Evolutionary conservation across 768 basidiomycete genomes (phyloP).

Genomic region (Leccinellum rugosiceps): DNA sequence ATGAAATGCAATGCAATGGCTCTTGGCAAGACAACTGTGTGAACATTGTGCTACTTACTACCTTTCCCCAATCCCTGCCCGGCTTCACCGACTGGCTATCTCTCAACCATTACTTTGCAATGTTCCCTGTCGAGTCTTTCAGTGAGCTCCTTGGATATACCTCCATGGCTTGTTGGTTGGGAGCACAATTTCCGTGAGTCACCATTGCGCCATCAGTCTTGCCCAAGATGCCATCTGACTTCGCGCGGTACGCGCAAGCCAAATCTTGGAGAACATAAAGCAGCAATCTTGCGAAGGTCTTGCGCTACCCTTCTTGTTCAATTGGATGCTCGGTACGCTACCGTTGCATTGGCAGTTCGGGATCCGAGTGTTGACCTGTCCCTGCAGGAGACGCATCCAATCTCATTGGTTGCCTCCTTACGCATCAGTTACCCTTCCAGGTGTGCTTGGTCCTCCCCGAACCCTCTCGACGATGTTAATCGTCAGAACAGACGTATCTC

Average conservation of each 20-base stretch:
- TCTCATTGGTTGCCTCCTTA: slow-evolving; percentile 86
- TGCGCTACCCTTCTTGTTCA: slow-evolving; percentile 87
- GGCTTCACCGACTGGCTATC: background rate
- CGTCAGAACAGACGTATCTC: slow-evolving; percentile 66
- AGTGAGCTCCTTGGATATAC: slow-evolving; percentile 68
- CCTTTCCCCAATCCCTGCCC: background rate
- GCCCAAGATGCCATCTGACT: slow-evolving; percentile 10
- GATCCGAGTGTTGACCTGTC: slow-evolving; percentile 2
- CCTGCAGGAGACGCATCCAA: slow-evolving; percentile 85
- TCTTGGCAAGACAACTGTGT: slow-evolving; percentile 6
- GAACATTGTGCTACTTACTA: background rate
- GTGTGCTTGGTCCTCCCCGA: slow-evolving; percentile 40
- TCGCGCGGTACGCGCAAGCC: slow-evolving; percentile 42
- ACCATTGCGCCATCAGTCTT: slow-evolving; percentile 1
- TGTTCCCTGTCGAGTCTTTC: slow-evolving; percentile 28
- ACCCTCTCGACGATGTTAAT: slow-evolving; percentile 4
- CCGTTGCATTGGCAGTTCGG: slow-evolving; percentile 1
- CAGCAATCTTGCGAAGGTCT: slow-evolving; percentile 84
- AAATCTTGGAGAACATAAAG: slow-evolving; percentile 76
- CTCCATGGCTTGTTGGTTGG: slow-evolving; percentile 78
- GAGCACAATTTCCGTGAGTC: slow-evolving; percentile 86
- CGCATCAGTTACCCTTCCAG: slow-evolving; percentile 93
- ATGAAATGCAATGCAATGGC: background rate
- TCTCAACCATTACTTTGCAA: slow-evolving; percentile 1
- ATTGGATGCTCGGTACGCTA: slow-evolving; percentile 83